Percentiles rank a stretch among this genome's conserved stretches.
phyloP scores from a whole-genome alignment of 2,329 filamentous ascomycete genomes.

The Ascosphaera apis region DNA sequence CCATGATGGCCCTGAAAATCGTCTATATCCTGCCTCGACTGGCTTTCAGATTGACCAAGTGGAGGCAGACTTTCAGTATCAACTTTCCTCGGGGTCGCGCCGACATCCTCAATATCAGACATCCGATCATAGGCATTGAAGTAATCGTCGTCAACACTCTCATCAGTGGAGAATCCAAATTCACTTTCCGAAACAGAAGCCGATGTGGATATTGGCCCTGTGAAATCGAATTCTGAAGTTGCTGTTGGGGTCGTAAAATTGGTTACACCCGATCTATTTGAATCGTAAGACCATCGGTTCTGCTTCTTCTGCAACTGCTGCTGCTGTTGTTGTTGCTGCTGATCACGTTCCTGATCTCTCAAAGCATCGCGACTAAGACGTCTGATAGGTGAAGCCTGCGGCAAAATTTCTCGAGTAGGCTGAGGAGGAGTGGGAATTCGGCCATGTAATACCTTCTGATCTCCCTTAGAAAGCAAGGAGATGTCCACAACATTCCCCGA shows the following conservation, averaged over 20 bases:
- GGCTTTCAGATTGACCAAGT: not conserved
- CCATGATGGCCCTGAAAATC: not conserved
- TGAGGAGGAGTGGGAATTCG: not conserved
- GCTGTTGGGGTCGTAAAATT: not conserved
- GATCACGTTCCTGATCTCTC: not conserved
- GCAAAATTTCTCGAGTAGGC: conserved; percentile 7
- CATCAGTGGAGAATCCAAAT: not conserved
- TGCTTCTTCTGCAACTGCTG: not conserved
- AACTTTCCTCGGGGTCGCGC: not conserved
- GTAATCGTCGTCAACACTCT: not conserved
- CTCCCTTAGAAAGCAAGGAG: conserved; percentile 35
- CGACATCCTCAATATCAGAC: not conserved
- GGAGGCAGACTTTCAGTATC: not conserved
- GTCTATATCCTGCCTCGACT: not conserved
- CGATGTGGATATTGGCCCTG: not conserved
- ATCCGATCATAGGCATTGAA: not conserved
- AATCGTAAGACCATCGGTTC: not conserved
- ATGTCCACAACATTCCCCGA: conserved; percentile 33
- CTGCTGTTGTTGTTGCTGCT: conserved; percentile 1
- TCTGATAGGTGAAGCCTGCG: not conserved
- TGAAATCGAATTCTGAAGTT: not conserved
- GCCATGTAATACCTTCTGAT: conserved; percentile 33
- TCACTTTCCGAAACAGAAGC: not conserved
- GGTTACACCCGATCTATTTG: not conserved
- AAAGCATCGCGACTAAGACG: not conserved